These are phyloP conservation scores for Phialemonium atrogriseum DNA, from an alignment of 2,329 filamentous ascomycete genomes.

Conservation along the genomic window DNA sequence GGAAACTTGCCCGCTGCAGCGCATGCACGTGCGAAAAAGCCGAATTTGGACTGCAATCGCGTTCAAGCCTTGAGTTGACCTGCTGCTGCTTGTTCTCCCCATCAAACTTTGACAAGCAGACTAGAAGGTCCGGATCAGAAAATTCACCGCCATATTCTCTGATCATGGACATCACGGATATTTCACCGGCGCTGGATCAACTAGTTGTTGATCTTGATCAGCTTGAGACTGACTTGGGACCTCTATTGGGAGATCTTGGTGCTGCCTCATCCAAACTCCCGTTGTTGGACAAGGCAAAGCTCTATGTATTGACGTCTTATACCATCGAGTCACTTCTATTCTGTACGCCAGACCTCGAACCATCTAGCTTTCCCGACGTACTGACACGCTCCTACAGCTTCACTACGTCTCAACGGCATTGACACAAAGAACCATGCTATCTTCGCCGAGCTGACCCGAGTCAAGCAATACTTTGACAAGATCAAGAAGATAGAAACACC, in stretches of 20 bases:
- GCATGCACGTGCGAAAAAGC: too few species aligned
- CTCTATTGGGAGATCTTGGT: conserved; percentile 61
- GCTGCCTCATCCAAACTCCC: conserved; percentile 71
- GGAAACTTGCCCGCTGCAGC: too few species aligned
- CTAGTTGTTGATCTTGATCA: conserved; percentile 73
- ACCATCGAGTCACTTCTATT: conserved; percentile 86
- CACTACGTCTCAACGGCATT: conserved; percentile 68
- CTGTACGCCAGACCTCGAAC: conserved; percentile 42
- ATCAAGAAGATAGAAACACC: conserved; percentile 69
- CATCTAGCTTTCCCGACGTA: not conserved
- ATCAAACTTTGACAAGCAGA: too few species aligned
- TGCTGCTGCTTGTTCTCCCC: conserved; percentile 1
- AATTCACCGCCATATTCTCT: too few species aligned
- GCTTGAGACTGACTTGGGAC: conserved; percentile 64
- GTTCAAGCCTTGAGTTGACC: too few species aligned
- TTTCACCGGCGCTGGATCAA: conserved; percentile 61
- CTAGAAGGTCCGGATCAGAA: too few species aligned
- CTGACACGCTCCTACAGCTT: conserved; percentile 38
- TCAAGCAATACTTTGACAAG: conserved; percentile 89
- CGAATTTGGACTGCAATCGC: not conserved
- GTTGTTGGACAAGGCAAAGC: conserved; percentile 89
- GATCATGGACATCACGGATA: conserved; percentile 41
- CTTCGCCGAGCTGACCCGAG: conserved; percentile 74
- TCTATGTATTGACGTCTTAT: conserved; percentile 82
- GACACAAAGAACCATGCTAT: conserved; percentile 80